A percentile compares a stretch with the other conserved stretches of the same genome.
phyloP scores from a whole-genome alignment of 768 basidiomycete species.

The Suillus clintonianus region DNA sequence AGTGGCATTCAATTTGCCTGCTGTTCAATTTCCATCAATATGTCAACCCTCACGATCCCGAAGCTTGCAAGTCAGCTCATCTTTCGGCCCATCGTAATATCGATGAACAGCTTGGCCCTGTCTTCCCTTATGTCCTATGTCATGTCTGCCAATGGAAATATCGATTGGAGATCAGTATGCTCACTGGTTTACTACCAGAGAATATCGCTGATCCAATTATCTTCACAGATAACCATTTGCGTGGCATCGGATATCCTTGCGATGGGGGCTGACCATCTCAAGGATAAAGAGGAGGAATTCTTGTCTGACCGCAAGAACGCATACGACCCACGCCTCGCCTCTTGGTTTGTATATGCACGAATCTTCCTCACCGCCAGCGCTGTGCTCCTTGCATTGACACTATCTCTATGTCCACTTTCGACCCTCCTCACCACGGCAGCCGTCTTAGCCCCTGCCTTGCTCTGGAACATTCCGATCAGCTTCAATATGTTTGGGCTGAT shows the following conservation, averaged over 20 bases:
- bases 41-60: not conserved
- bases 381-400: no score
- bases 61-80: not conserved
- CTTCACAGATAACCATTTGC: not conserved
- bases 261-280: not conserved
- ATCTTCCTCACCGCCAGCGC: not conserved
- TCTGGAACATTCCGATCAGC: not conserved
- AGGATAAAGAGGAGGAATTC: not conserved
- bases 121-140: not conserved
- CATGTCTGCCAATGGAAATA: not conserved
- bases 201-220: not conserved
- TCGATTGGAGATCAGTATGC: not conserved
- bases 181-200: not conserved
- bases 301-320: not conserved
- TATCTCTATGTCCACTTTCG: no score
- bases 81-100: not conserved
- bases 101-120: not conserved
- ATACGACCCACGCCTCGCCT: not conserved
- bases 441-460: not conserved
- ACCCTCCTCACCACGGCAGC: not conserved
- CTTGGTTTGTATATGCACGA: not conserved
- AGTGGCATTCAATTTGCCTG: not conserved
- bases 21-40: not conserved
- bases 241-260: not conserved
- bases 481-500: not conserved